A percentile compares a stretch with the other conserved stretches of the same genome.
Conservation (phyloP, 1,139 yeast species). For the Blastobotrys arbuscula region DNA sequence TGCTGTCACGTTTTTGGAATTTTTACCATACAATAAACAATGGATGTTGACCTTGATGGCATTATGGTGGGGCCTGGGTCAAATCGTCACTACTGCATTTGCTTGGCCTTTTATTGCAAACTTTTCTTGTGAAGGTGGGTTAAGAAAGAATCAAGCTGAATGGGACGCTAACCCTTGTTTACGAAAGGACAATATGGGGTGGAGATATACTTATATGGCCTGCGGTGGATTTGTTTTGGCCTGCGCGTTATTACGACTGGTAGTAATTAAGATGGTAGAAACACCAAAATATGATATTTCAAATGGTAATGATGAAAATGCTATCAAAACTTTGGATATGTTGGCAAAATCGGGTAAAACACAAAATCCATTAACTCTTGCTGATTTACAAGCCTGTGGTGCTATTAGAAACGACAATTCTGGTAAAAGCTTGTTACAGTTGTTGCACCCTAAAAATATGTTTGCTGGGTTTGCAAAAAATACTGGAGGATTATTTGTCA, state of each 20-base stretch:
- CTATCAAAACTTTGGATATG: constrained; percentile 22
- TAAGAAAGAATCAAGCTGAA: neutral
- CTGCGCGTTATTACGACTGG: constrained; percentile 44
- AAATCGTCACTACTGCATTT: constrained; percentile 48
- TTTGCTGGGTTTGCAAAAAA: constrained; percentile 17
- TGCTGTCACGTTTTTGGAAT: constrained; percentile 55
- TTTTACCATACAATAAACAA: constrained; percentile 48
- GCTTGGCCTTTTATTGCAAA: constrained; percentile 55
- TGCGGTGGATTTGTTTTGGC: constrained; percentile 50
- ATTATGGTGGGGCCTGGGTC: constrained; percentile 60
- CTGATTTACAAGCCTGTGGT: constrained; percentile 42
- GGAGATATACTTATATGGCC: constrained; percentile 54
- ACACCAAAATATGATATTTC: constrained; percentile 54
- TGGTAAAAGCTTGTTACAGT: constrained; percentile 12
- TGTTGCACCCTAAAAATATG: constrained; percentile 17
- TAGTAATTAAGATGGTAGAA: constrained; percentile 46
- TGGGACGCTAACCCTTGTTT: constrained; percentile 38
- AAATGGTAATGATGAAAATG: constrained; percentile 50
- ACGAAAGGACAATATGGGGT: constrained; percentile 47
- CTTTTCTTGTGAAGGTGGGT: constrained; percentile 39
- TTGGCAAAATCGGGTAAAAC: constrained; percentile 25
- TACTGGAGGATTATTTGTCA: constrained; percentile 36
- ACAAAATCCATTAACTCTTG: constrained; percentile 31
- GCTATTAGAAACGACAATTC: constrained; percentile 15
- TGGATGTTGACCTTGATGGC: constrained; percentile 54